Evolutionary conservation across 257 asterid species (phyloP).

Genomic region (Lavandula angustifolia): DNA sequence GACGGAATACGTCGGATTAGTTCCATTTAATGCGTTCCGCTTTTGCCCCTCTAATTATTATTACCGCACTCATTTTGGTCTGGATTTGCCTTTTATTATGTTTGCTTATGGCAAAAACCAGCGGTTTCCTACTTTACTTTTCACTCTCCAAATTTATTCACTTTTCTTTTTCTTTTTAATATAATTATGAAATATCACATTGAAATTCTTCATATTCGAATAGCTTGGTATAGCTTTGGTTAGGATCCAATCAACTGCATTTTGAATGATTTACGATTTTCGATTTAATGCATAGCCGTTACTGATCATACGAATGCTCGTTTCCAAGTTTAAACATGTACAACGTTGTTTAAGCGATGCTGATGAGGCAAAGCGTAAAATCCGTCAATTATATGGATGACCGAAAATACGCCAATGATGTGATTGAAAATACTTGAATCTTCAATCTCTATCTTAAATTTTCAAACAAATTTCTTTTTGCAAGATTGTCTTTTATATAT

Average conservation of each 20-base stretch:
- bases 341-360: background rate
- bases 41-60: slow-evolving; percentile 34
- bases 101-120: slow-evolving; percentile 18
- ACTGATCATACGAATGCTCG: too few relatives aligned
- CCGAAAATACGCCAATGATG: background rate
- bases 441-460: too few relatives aligned
- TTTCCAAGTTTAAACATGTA: too few relatives aligned
- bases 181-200: background rate
- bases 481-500: too few relatives aligned
- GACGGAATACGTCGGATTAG: slow-evolving; percentile 45
- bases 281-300: background rate
- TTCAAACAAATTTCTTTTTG: too few relatives aligned
- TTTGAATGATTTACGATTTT: background rate
- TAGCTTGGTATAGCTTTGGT: too few relatives aligned
- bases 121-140: slow-evolving; percentile 26
- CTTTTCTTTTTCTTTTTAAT: background rate
- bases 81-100: slow-evolving; percentile 1
- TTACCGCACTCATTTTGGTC: slow-evolving; percentile 28
- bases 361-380: too few relatives aligned
- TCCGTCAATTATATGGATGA: background rate
- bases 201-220: too few relatives aligned
- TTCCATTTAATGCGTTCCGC: slow-evolving; percentile 31
- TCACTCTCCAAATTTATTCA: background rate
- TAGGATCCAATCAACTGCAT: too few relatives aligned
- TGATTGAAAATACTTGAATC: background rate